Base-by-base conservation (phyloP, 352 stramenopile genomes). In the Pythium graminicola region DNA sequence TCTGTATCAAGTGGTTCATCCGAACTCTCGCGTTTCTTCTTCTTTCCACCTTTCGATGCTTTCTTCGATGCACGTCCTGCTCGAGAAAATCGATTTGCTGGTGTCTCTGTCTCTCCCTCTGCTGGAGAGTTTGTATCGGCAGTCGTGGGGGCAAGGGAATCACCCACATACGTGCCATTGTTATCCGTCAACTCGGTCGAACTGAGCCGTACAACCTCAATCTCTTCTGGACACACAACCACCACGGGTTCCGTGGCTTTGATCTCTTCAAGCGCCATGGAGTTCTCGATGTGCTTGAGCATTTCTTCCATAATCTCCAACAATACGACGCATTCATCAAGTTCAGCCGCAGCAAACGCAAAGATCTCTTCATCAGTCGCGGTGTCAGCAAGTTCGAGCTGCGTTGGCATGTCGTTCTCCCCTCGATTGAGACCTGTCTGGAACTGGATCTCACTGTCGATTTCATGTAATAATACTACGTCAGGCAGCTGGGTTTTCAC, bases 1-100 rank as follows among this genome's bases (percentile, higher is more conserved):
- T 85, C 78, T 6, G 48, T 62, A 6, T 86, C 76, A 0, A 86
- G 62, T 20, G 70, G 57, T 29, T 89, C 72, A 23, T 72, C 49
- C 11, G 54, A 64, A 17, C 20, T 49, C 24, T 62, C 44, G 0
- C 39, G 59, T 17, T 26, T 40, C 16, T 61, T 59, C 28, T 52
- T 60, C 22, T 49, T 60, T 0, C 31, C 54, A 20, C 39, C 51
- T 33, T 60, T 60, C 14, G 58, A 60, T 8, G 24, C 60, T 19
- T 62, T 62, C 29, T 67, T 62, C 1, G 53, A 50, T 6, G 54
- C 54, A 14, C 54, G 53, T 6, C 42, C 35, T 6, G 42, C 54
- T 10, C 53, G 33, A 6, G 54, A 19, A 14, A 53, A 51, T 27
- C 16, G 36, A 24, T 50, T 57, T 6, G 28, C 29, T 23, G 38